Conservation (phyloP, 768 basidiomycete genomes). For the Mycena crocata region DNA sequence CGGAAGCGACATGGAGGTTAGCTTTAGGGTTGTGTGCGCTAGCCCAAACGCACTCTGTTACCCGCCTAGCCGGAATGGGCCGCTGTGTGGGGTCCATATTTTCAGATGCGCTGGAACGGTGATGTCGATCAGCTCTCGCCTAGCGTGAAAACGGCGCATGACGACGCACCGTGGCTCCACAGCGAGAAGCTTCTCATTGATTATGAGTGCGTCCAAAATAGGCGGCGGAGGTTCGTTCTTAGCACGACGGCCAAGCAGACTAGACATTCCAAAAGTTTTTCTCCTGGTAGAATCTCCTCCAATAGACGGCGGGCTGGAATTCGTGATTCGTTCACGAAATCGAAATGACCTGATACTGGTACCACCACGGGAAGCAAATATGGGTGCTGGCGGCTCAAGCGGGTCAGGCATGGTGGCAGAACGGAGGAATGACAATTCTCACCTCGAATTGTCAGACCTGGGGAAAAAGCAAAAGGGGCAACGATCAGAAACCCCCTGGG, state of each 20-base stretch:
- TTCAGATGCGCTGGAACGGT: slow-evolving; percentile 19
- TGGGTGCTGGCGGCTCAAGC: slow-evolving; percentile 15
- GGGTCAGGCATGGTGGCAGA: slow-evolving; percentile 19
- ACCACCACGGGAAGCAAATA: slow-evolving; percentile 23
- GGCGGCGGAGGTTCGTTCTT: slow-evolving; percentile 14
- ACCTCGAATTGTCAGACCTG: background rate
- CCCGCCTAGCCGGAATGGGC: background rate
- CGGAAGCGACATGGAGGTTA: slow-evolving; percentile 20
- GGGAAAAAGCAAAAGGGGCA: slow-evolving; percentile 19
- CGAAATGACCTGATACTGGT: slow-evolving; percentile 26
- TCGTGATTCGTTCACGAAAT: slow-evolving; percentile 14
- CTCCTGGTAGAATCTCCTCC: slow-evolving; percentile 26
- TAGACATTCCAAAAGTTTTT: slow-evolving; percentile 23
- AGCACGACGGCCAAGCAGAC: slow-evolving; percentile 18
- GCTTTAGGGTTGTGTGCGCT: background rate
- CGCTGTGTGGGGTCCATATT: slow-evolving; percentile 16
- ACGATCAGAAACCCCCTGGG: background rate
- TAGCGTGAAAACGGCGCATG: no score
- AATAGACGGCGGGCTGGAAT: slow-evolving; percentile 27
- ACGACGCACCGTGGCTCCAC: slow-evolving; percentile 15
- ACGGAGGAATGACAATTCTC: background rate
- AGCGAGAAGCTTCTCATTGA: slow-evolving; percentile 24
- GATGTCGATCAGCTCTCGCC: background rate
- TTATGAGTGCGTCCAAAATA: background rate
- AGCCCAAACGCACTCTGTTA: slow-evolving; percentile 7